Conservation (phyloP, 2,329 filamentous ascomycete genomes). For the Aspergillus quadricinctus region DNA sequence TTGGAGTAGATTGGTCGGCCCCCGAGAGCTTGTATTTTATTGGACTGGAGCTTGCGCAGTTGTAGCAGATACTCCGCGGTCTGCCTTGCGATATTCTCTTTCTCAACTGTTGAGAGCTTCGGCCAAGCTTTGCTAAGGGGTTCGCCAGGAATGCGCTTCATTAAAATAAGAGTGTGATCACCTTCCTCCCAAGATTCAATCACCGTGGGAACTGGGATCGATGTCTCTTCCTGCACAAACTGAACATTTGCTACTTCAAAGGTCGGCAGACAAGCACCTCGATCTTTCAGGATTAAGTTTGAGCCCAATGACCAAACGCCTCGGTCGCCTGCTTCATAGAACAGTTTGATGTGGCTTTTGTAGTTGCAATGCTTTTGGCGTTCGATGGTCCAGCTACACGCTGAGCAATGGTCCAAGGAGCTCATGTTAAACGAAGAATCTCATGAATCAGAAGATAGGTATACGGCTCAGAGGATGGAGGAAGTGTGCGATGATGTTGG, state of each 20-base stretch:
- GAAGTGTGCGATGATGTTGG: too few species aligned
- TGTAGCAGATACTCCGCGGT: slow-evolving; percentile 18
- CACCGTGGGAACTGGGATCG: slow-evolving; percentile 11
- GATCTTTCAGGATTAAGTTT: slow-evolving; percentile 28
- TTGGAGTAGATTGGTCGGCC: slow-evolving; percentile 8
- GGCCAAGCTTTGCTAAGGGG: slow-evolving; percentile 13
- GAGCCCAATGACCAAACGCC: slow-evolving; percentile 28
- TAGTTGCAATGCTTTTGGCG: slow-evolving; percentile 12
- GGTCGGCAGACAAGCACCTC: slow-evolving; percentile 5
- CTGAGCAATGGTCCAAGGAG: neutral
- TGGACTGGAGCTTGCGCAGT: slow-evolving; percentile 14
- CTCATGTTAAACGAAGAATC: too few species aligned
- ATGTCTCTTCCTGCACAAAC: slow-evolving; percentile 12
- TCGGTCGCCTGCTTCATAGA: slow-evolving; percentile 23
- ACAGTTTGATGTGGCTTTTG: slow-evolving; percentile 13
- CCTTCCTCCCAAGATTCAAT: neutral
- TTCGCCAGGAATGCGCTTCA: slow-evolving; percentile 14
- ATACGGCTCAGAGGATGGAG: too few species aligned
- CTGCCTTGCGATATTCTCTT: slow-evolving; percentile 20
- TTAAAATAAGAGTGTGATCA: slow-evolving; percentile 9
- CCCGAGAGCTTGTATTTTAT: slow-evolving; percentile 11
- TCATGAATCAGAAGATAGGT: too few species aligned
- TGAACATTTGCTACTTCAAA: slow-evolving; percentile 9
- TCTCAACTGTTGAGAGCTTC: slow-evolving; percentile 11
- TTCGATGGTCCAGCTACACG: slow-evolving; percentile 16